These are phyloP conservation scores for Hypericum perforatum DNA, from an alignment of 345 rosid genomes.

Conservation along the genomic window DNA sequence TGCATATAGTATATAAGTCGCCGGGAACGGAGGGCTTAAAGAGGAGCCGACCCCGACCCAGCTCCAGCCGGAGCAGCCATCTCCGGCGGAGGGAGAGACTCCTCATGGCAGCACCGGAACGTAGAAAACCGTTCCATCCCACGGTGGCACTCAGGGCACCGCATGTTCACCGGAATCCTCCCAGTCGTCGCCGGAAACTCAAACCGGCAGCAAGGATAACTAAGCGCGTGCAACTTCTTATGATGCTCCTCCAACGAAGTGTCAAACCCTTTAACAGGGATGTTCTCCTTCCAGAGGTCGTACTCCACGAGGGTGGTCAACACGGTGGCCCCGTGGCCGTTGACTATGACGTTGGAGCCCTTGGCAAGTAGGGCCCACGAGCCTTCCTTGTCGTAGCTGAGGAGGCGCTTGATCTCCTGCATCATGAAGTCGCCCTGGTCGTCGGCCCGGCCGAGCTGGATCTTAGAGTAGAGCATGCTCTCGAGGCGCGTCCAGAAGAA, in stretches of 20 bases:
- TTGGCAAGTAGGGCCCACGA: neutral
- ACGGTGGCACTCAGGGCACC: conserved; percentile 4
- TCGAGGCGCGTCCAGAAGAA: conserved; percentile 3
- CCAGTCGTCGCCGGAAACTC: conserved; percentile 1
- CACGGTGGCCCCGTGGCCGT: conserved; percentile 1
- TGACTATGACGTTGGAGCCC: neutral
- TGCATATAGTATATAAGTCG: too few relatives aligned
- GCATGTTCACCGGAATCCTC: neutral
- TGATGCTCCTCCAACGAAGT: conserved; percentile 1
- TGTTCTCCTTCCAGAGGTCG: conserved; percentile 4
- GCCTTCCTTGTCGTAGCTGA: conserved; percentile 3
- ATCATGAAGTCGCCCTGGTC: neutral
- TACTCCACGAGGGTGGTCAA: neutral
- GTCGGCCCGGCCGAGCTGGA: neutral
- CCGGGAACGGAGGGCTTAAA: too few relatives aligned
- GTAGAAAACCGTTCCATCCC: neutral
- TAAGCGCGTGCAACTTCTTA: neutral
- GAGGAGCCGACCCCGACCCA: too few relatives aligned
- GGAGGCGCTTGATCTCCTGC: conserved; percentile 1
- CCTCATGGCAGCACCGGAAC: conserved; percentile 4
- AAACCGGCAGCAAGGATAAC: neutral
- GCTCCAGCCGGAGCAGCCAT: too few relatives aligned
- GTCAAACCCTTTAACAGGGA: conserved; percentile 4
- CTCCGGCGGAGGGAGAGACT: neutral
- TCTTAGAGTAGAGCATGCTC: conserved; percentile 3